Evolutionary conservation across 768 basidiomycete genomes (phyloP).

Genomic region (Steccherinum ochraceum): DNA sequence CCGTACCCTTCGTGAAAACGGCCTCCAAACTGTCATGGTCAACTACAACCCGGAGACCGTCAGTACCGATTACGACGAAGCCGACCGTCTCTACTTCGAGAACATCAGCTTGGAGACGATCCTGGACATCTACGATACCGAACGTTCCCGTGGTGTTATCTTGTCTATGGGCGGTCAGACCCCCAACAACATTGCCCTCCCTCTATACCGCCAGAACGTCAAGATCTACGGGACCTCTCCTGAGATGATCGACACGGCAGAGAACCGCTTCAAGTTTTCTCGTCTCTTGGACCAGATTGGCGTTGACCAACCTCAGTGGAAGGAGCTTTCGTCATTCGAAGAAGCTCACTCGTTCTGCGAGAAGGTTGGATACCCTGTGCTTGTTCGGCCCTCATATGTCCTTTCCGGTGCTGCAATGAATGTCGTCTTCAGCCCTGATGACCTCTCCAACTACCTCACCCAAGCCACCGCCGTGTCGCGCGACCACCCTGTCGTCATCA

Average conservation of each 20-base stretch:
- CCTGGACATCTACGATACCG: constrained; percentile 92
- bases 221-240: constrained; percentile 98
- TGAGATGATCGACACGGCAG: constrained; percentile 99
- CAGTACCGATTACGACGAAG: constrained; percentile 98
- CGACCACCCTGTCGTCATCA: constrained; percentile 95
- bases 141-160: constrained; percentile 86
- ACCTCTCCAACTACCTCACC: constrained; percentile 85
- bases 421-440: constrained; percentile 90
- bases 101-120: constrained; percentile 97
- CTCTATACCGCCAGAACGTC: constrained; percentile 94
- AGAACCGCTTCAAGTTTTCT: constrained; percentile 99
- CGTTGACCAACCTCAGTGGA: constrained; percentile 98
- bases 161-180: constrained; percentile 98
- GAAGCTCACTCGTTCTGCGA: constrained; percentile 88
- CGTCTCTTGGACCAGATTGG: constrained; percentile 95
- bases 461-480: constrained; percentile 96
- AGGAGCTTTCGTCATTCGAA: constrained; percentile 87
- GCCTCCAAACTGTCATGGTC: constrained; percentile 95
- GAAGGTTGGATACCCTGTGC: constrained; percentile 90
- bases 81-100: constrained; percentile 97
- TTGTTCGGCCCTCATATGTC: constrained; percentile 96
- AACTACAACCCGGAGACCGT: constrained; percentile 99
- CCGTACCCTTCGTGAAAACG: constrained; percentile 90
- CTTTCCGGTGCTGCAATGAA: constrained; percentile 99
- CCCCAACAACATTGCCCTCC: constrained; percentile 96